Evolutionary conservation across 73 alveolate species (phyloP).

Genomic region (Paramecium octaurelia): DNA sequence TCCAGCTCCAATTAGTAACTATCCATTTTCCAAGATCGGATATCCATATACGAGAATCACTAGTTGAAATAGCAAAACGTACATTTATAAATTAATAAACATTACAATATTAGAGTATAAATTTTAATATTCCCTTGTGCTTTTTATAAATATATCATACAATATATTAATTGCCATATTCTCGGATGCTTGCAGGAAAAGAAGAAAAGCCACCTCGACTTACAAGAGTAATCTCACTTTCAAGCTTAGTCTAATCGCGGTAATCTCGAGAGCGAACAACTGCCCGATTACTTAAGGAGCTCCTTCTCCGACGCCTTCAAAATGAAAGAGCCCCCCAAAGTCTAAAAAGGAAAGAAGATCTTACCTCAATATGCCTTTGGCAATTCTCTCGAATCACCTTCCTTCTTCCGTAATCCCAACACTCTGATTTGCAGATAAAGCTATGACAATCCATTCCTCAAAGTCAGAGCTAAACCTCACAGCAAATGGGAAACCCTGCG

Average conservation of each 20-base stretch:
- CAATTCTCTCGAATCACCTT: slow-evolving; percentile 27
- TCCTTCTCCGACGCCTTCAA: not conserved
- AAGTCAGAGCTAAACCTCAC: not conserved
- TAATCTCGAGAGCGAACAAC: not conserved
- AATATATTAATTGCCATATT: not conserved
- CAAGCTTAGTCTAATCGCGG: not conserved
- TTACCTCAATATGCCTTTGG: slow-evolving; percentile 32
- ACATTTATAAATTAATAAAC: not conserved
- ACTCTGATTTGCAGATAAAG: slow-evolving; percentile 1
- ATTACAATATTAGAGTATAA: not conserved
- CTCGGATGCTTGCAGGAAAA: slow-evolving; percentile 32
- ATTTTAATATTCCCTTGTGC: not conserved
- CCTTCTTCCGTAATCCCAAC: slow-evolving; percentile 6
- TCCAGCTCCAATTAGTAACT: slow-evolving; percentile 10
- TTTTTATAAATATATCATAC: not conserved
- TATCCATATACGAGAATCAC: not conserved
- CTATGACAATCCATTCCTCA: slow-evolving; percentile 34
- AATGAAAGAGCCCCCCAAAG: not conserved
- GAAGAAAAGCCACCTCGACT: slow-evolving; percentile 35
- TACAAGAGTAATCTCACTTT: not conserved
- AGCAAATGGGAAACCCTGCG: not conserved
- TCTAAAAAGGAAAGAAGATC: not conserved
- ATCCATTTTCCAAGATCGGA: slow-evolving; percentile 7
- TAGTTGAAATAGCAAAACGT: slow-evolving; percentile 18
- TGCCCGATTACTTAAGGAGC: slow-evolving; percentile 16